phyloP scores from a whole-genome alignment of 163 green algal species.

The Volvox carteri region DNA sequence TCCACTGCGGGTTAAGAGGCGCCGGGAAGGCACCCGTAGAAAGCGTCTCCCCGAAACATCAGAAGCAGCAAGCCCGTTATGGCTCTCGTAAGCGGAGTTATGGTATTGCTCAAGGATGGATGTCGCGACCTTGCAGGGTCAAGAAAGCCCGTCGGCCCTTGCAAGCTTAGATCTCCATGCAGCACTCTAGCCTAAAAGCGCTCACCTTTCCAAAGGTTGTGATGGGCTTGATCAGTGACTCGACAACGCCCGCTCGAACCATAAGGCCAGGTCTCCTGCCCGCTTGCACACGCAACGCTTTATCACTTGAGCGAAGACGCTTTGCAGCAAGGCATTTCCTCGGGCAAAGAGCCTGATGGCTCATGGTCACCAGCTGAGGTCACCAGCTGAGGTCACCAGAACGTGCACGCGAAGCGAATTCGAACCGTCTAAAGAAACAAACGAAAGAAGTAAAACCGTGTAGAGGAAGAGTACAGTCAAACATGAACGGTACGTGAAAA shows the following conservation, averaged over 20 bases:
- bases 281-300: background rate
- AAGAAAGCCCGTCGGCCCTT: too few species aligned
- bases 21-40: too few species aligned
- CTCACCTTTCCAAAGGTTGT: conserved; percentile 71
- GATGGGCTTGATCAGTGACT: conserved; percentile 73
- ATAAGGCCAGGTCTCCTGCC: background rate
- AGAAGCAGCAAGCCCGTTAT: too few species aligned
- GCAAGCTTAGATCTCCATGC: background rate
- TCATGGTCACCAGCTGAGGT: background rate
- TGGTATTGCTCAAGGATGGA: too few species aligned
- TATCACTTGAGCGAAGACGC: background rate
- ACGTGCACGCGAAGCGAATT: background rate
- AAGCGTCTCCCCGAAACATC: too few species aligned
- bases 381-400: too few species aligned
- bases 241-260: conserved; percentile 56
- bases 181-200: background rate
- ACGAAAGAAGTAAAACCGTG: background rate
- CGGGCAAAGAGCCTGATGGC: background rate
- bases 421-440: background rate
- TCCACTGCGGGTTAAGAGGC: too few species aligned
- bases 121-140: too few species aligned
- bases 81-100: too few species aligned
- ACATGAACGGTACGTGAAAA: too few species aligned
- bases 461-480: too few species aligned
- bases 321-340: background rate